Evolutionary conservation across 2,329 filamentous ascomycete genomes (phyloP).

Genomic region (Colletotrichum somersetense): DNA sequence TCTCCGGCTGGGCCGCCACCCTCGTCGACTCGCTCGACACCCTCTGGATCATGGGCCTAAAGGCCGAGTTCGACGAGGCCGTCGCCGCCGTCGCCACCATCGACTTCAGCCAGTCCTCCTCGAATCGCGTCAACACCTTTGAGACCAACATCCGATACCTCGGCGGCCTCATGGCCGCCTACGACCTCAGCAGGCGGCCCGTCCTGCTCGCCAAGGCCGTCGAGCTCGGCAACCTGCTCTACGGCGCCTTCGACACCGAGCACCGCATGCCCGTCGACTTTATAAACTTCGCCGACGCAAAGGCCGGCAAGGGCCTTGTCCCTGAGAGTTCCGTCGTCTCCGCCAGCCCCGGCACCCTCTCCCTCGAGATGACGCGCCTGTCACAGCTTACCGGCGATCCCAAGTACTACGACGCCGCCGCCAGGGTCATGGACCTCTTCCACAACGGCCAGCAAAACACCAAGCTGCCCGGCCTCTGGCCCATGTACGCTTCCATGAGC

Average conservation of each 20-base stretch:
- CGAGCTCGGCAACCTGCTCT: slow-evolving; percentile 74
- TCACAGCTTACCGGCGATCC: slow-evolving; percentile 79
- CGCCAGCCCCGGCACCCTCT: slow-evolving; percentile 72
- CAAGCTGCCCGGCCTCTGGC: slow-evolving; percentile 79
- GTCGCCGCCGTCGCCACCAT: slow-evolving; percentile 59
- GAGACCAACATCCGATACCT: slow-evolving; percentile 80
- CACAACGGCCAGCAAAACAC: slow-evolving; percentile 75
- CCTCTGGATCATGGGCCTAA: slow-evolving; percentile 67
- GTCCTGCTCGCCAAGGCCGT: slow-evolving; percentile 70
- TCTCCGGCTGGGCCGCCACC: slow-evolving; percentile 62
- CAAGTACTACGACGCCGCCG: slow-evolving; percentile 81
- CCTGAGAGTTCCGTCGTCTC: slow-evolving; percentile 56
- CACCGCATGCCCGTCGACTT: slow-evolving; percentile 71
- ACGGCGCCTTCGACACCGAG: slow-evolving; percentile 76
- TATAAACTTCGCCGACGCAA: slow-evolving; percentile 58
- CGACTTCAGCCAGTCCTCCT: slow-evolving; percentile 59
- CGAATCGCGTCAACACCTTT: slow-evolving; percentile 68
- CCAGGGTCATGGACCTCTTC: slow-evolving; percentile 76
- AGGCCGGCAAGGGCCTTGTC: slow-evolving; percentile 50
- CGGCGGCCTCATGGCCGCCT: slow-evolving; percentile 75
- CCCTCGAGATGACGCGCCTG: slow-evolving; percentile 78
- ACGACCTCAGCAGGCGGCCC: slow-evolving; percentile 71
- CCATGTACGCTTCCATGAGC: slow-evolving; percentile 71
- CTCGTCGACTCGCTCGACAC: slow-evolving; percentile 63
- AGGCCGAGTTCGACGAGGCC: slow-evolving; percentile 63